Evolutionary conservation across 225 moss, liverwort and hornwort genomes (phyloP).

Genomic region (Lunularia cruciata): DNA sequence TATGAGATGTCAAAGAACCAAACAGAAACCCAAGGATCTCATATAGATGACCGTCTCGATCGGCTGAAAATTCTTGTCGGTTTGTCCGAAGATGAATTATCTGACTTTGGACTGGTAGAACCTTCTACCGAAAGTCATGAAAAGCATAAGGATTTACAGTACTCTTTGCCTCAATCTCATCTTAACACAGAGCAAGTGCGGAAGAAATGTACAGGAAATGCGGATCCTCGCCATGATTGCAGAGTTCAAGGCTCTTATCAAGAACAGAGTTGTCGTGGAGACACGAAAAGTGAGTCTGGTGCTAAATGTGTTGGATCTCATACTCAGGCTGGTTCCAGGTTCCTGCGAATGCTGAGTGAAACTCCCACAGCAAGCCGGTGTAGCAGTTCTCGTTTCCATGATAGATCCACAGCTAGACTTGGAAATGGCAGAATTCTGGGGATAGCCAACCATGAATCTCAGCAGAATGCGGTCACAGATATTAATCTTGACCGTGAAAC

Average conservation of each 20-base stretch:
- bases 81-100: constrained; percentile 12
- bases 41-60: background rate
- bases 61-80: background rate
- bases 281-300: background rate
- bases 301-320: background rate
- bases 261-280: background rate
- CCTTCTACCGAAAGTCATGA: constrained; percentile 2
- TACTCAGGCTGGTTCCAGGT: constrained; percentile 1
- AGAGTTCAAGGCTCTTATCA: background rate
- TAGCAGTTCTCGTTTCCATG: constrained; percentile 2
- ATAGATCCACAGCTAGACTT: background rate
- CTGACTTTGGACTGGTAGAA: constrained; percentile 1
- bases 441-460: background rate
- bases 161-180: background rate
- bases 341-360: constrained; percentile 1
- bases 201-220: background rate
- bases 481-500: constrained; percentile 4
- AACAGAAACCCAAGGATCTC: constrained; percentile 3
- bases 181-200: background rate
- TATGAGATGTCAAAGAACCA: constrained; percentile 2
- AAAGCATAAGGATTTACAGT: background rate
- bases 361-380: background rate
- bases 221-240: background rate
- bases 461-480: background rate
- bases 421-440: background rate